phyloP scores from a whole-genome alignment of 1,284 basidiomycete genomes.

The Pulveroboletus sp. region DNA sequence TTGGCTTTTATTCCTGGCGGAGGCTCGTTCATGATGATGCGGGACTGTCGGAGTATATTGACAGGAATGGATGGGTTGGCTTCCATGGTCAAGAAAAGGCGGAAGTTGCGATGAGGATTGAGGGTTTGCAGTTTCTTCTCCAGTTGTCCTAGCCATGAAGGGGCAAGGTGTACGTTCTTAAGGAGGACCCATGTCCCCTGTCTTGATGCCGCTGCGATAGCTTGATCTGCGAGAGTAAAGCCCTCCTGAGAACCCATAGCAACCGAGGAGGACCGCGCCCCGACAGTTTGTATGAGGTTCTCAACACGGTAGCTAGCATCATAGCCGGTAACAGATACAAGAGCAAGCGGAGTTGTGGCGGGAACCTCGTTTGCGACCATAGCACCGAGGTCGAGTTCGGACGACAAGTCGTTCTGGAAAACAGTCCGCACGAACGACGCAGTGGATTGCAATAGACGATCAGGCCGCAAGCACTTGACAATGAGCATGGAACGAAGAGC shows the following conservation, averaged over 20 bases:
- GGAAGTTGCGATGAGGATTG: constrained; percentile 86
- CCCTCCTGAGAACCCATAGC: constrained; percentile 99
- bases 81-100: constrained; percentile 96
- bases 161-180: constrained; percentile 95
- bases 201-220: constrained; percentile 86
- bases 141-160: constrained; percentile 90
- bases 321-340: constrained; percentile 94
- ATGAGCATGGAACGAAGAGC: constrained; percentile 77
- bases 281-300: constrained; percentile 78
- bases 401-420: constrained; percentile 81
- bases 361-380: constrained; percentile 82
- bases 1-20: constrained; percentile 95
- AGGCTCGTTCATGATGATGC: constrained; percentile 96
- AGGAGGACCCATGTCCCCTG: constrained; percentile 93
- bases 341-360: constrained; percentile 80
- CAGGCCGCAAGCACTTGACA: constrained; percentile 89
- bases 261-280: constrained; percentile 78
- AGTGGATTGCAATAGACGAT: constrained; percentile 83
- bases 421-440: constrained; percentile 72
- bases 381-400: constrained; percentile 71
- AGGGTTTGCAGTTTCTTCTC: constrained; percentile 96
- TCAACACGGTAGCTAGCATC: constrained; percentile 96
- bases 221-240: constrained; percentile 91
- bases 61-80: constrained; percentile 90
- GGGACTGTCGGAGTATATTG: constrained; percentile 92